Base-by-base conservation (phyloP, 257 asterid species). In the Solanum neorickii region DNA sequence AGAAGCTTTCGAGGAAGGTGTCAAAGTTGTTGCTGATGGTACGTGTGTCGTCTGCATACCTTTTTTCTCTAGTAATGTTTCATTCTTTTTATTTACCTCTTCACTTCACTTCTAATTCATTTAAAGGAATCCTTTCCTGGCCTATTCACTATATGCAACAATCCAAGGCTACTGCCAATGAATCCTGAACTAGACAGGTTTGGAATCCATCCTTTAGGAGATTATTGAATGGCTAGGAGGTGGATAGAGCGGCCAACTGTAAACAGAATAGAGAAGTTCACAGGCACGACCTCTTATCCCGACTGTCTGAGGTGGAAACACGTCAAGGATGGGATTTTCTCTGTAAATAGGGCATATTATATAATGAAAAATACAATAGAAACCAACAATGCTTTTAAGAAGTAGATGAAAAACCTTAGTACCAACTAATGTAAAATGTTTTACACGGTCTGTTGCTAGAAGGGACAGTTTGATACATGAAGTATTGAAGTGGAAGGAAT, bases 21-120 rank as follows among this genome's bases (percentile, higher is more conserved):
- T 95, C 75, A 89, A 87, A 29, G 89, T 91, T 83, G 86, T 96
- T 42, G 98, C 98, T 20, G 93, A 91, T 89, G 95, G 98, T 95
- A 90, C 90, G 66, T 16, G 23, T 60, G 10, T 59, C 66, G 25
- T 59, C 68, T 83, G 69, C 75, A 10, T 35, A 15, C 37, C 37
- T 42, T 86, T 73, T 47, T 21, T 18, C 9, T 65, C 68, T 21
- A 59, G 66, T 8, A 59, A 59, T 59, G 41, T 31, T 69, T 15
- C 78, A 27, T 70, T 33, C 33, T 35, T 69, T 44, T 85, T 29
- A 68, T 84, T 84, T 29, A 23, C 14, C 27, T 68, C 76, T 83
- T 83, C 46, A 75, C 4, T 59, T 59, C 27, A 59, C 66, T 59
- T 20, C 66, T 21, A 5, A 20, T 20, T 59, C 72, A 18, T 25